Evolutionary conservation across 306 rosid genomes (phyloP).

Genomic region (Lagenaria siceraria): DNA sequence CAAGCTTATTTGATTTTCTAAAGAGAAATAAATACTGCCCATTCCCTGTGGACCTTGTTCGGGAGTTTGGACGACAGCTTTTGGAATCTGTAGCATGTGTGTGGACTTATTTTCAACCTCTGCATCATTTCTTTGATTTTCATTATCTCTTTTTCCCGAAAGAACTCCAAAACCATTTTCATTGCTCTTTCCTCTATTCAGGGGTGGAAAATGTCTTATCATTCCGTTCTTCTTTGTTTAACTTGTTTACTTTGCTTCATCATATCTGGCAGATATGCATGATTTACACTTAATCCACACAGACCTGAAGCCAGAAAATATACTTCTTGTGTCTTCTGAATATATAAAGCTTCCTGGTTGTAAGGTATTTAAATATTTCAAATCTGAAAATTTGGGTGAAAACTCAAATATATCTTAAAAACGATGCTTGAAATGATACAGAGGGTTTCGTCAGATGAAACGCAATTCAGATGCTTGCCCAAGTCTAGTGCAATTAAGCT

Average conservation of each 20-base stretch:
- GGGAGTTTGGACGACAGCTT: conserved; percentile 99
- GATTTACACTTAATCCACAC: conserved; percentile 79
- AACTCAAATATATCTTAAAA: conserved; percentile 22
- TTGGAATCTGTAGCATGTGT: conserved; percentile 99
- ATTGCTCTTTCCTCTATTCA: conserved; percentile 28
- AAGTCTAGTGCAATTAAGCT: conserved; percentile 99
- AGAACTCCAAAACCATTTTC: conserved; percentile 23
- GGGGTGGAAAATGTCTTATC: conserved; percentile 21
- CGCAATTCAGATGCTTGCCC: conserved; percentile 85
- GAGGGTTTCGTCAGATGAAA: conserved; percentile 72
- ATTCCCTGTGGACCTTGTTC: conserved; percentile 99
- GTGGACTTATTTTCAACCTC: conserved; percentile 62
- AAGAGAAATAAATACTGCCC: conserved; percentile 98
- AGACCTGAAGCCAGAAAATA: conserved; percentile 97
- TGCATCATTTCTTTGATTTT: conserved; percentile 31
- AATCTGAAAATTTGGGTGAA: conserved; percentile 21
- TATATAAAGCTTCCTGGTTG: conserved; percentile 68
- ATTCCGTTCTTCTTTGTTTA: conserved; percentile 18
- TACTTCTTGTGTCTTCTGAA: conserved; percentile 93
- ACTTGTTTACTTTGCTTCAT: conserved; percentile 24
- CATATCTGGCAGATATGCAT: conserved; percentile 77
- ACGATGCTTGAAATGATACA: conserved; percentile 60
- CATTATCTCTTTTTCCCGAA: conserved; percentile 17
- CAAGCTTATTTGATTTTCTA: conserved; percentile 99
- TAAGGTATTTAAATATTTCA: conserved; percentile 56